phyloP scores from a whole-genome alignment of 176 grass and related monocot genomes.

The Elymus sibiricus region DNA sequence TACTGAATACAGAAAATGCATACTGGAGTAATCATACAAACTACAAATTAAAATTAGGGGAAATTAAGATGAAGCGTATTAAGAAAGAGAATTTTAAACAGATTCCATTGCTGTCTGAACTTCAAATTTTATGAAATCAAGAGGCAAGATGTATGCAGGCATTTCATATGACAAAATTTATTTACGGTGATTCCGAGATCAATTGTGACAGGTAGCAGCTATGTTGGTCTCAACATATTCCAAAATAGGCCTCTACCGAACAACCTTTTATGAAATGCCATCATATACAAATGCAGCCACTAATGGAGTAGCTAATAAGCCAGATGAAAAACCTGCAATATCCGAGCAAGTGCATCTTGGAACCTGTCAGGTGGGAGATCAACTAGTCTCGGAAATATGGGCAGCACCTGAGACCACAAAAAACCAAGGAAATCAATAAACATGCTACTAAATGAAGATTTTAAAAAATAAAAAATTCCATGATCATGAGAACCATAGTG shows the following conservation, averaged over 20 bases:
- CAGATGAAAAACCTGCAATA: slow-evolving; percentile 72
- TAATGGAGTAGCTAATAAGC: background rate
- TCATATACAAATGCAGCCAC: slow-evolving; percentile 5
- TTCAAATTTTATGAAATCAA: slow-evolving; percentile 4
- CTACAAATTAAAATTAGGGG: background rate
- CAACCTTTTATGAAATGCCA: background rate
- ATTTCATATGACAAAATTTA: background rate
- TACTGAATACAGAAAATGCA: too few species aligned
- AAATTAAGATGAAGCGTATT: background rate
- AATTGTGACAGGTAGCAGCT: background rate
- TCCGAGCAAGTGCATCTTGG: slow-evolving; percentile 94
- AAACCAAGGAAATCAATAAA: background rate
- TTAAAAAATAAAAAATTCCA: background rate
- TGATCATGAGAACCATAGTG: background rate
- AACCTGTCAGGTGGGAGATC: slow-evolving; percentile 88
- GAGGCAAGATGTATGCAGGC: background rate
- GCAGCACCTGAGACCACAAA: slow-evolving; percentile 60
- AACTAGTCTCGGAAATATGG: slow-evolving; percentile 92
- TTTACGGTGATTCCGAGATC: background rate
- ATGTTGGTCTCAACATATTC: slow-evolving; percentile 2
- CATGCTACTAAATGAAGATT: background rate
- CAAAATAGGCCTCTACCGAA: background rate
- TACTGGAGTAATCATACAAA: too few species aligned
- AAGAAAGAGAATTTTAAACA: background rate
- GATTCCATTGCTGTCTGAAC: background rate